phyloP scores from a whole-genome alignment of 495 filamentous ascomycete genomes.

The Penicillium taxi region DNA sequence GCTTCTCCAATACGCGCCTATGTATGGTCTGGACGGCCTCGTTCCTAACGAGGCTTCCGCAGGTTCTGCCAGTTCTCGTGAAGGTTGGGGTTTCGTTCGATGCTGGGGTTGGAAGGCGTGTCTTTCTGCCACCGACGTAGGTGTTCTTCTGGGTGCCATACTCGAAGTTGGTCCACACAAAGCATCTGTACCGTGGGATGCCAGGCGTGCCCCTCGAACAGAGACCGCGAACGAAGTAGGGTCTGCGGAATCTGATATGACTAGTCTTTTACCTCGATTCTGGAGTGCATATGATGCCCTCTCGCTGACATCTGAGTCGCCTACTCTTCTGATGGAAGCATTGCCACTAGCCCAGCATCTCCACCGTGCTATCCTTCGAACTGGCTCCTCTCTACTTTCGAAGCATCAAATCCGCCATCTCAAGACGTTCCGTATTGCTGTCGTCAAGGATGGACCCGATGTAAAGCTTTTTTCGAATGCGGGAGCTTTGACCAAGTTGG shows the following conservation, averaged over 20 bases:
- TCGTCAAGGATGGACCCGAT: conserved; percentile 92
- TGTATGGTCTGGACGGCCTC: conserved; percentile 87
- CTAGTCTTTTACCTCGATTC: conserved; percentile 54
- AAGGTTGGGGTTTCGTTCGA: conserved; percentile 93
- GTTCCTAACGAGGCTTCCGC: conserved; percentile 61
- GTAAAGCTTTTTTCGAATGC: conserved; percentile 84
- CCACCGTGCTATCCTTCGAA: conserved; percentile 86
- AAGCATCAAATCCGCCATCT: conserved; percentile 92
- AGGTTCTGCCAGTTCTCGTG: conserved; percentile 46
- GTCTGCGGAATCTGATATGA: conserved; percentile 25
- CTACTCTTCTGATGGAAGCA: conserved; percentile 50
- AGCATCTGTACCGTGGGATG: conserved; percentile 29
- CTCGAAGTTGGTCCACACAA: conserved; percentile 70
- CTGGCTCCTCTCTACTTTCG: conserved; percentile 79
- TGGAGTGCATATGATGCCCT: conserved; percentile 93
- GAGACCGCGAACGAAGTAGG: conserved; percentile 24
- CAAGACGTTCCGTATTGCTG: conserved; percentile 84
- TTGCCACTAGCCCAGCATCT: conserved; percentile 82
- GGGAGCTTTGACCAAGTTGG: conserved; percentile 83
- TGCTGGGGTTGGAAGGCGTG: conserved; percentile 98
- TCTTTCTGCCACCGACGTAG: conserved; percentile 83
- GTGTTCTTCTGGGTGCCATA: conserved; percentile 79
- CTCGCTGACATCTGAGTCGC: conserved; percentile 35
- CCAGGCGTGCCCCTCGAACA: conserved; percentile 26
- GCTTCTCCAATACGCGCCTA: conserved; percentile 76